Evolutionary conservation across 2,329 filamentous ascomycete genomes (phyloP), one percentile per base, ranked within the genome.

Genomic region (Raffaelea ambrosiae): DNA sequence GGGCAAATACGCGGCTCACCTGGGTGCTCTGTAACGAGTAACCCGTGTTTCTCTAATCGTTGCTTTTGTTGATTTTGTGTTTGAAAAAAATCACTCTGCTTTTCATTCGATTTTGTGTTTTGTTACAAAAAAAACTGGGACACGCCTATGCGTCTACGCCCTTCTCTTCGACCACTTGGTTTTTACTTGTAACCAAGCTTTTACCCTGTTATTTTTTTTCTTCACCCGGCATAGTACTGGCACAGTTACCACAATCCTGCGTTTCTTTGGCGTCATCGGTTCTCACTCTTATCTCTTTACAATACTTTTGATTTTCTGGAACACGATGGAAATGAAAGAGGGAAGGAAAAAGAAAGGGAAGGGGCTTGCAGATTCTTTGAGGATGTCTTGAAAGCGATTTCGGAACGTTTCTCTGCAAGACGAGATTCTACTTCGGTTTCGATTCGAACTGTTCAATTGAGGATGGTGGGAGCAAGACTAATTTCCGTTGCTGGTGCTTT

Each of bases 191-290:
- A 33, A 19, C 23, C 22, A 19, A 43, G 39, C 19, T 36, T 18
- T 19, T 47, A 22, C 21, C 19, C 35, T 41, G 44, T 23, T n/a
- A 8, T 10, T 23, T 44, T 47, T 36, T 10, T 38, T 48, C 50
- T 43, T 41, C 43, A 35, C 50, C 47, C 48, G 44, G 49, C 46
- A 52, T 47, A 47, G 49, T 48, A 51, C 47, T 47, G 54, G 52
- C 51, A 45, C 46, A 46, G 22, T 46, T 47, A 20, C 46, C 48
- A 43, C 19, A 43, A 51, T 48, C 31, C 46, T 49, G 43, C 40
- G 43, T 57, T 55, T 53, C 51, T 48, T 54, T 49, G 57, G 58
- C 57, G 58, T 59, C 56, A 57, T 55, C 52, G 54, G 52, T 57
- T 58, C 51, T 54, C 51, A 47, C 51, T 54, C 54, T 55, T 55